These are phyloP conservation scores for Nannochloropsis salina DNA, from an alignment of 108 stramenopile species.

Conservation along the genomic window DNA sequence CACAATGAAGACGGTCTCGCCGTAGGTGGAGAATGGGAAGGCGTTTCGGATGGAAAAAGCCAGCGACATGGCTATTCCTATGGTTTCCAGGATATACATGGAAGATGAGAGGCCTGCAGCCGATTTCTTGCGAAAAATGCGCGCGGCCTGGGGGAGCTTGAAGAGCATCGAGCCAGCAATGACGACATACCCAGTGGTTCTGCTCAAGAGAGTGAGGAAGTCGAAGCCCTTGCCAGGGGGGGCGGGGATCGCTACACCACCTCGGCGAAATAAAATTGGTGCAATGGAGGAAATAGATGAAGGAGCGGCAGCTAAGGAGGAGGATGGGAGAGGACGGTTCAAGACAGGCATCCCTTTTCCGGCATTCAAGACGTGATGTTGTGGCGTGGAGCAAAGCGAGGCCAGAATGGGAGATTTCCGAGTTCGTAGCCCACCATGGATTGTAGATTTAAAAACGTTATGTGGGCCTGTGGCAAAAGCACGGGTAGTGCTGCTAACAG, in stretches of 20 bases:
- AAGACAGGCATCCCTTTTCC: no score
- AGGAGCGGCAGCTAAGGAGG: not conserved
- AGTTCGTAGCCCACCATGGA: not conserved
- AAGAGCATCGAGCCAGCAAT: conserved; percentile 14
- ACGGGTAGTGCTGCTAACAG: not conserved
- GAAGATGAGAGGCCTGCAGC: not conserved
- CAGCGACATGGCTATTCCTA: not conserved
- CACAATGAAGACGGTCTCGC: conserved; percentile 5
- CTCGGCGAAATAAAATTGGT: not conserved
- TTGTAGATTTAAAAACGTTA: not conserved
- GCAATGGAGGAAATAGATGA: not conserved
- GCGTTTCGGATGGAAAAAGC: not conserved
- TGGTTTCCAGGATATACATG: not conserved
- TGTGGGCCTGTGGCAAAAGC: not conserved
- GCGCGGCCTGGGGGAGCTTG: not conserved
- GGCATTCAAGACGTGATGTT: no score
- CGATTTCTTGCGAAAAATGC: conserved; percentile 6
- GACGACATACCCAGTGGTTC: not conserved
- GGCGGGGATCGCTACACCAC: conserved; percentile 1
- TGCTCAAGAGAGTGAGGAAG: conserved; percentile 3
- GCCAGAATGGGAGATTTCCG: no score
- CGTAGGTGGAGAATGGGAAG: conserved; percentile 10
- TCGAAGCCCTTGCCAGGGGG: not conserved
- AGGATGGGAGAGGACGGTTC: not conserved
- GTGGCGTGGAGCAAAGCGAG: no score